Evolutionary conservation across 2,329 filamentous ascomycete species (phyloP), one percentile per base, ranked within the genome.

Genomic region (Fonsecaea multimorphosa): DNA sequence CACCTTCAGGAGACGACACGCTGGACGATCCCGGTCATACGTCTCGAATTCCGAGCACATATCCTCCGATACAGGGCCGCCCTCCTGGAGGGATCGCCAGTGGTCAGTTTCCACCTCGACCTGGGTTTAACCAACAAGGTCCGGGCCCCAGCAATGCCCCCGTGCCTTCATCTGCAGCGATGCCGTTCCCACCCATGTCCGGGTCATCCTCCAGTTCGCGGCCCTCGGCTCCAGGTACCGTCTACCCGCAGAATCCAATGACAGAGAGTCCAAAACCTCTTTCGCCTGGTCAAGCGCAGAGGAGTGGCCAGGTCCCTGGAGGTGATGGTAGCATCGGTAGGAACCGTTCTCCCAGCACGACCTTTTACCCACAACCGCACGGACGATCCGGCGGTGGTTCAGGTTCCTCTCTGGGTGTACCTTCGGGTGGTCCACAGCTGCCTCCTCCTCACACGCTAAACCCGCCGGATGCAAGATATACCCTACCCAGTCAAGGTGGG

Each of bases 181-280:
- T 79, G 71, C 76, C 78, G 9, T 80, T 79, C 70, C 76, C 79
- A 22, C 73, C 78, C 9, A 72, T 76, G 14, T 75, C 76, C 32
- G 67, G 70, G 27, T 64, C 69, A 58, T 74, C 64, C n/a, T 44
- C 83, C 31, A 79, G 78, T 59, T 78, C 79, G 49, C 80, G 80
- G 53, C 58, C 68, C 58, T 63, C 78, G 73, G 68, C 71, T 69
- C 70, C 81, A 19, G 82, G 80, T 65, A 85, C 84, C 19, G 85
- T 93, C 70, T 96, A 92, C 75, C 85, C 87, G 8, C 88, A 92
- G 69, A 85, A 86, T 60, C 85, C 81, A 65, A 91, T 96, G 81
- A 95, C 91, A 2, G 92, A 97, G 77, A 96, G 91, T 70, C 92
- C 93, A 0, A 96, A 93, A 74, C 90, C 93, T 3, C 82, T 96